Conservation (phyloP, 352 stramenopile species). For the Phytophthora ramorum region DNA sequence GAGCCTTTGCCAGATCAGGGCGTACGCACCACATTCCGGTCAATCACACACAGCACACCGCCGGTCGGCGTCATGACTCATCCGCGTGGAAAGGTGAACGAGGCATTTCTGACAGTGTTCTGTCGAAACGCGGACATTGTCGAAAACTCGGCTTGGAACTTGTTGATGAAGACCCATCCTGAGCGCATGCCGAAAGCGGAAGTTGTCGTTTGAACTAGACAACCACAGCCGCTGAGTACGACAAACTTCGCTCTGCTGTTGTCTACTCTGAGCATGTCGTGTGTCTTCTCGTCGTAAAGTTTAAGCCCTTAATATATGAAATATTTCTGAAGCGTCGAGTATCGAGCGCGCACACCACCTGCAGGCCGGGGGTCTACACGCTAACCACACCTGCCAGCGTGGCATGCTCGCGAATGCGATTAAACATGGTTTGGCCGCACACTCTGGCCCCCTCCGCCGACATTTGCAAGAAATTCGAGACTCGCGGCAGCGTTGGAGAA, state of each 20-base stretch:
- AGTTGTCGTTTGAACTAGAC: slow-evolving; percentile 36
- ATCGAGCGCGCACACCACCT: no score
- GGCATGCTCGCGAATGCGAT: slow-evolving; percentile 47
- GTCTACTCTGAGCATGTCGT: no score
- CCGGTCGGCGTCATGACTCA: slow-evolving; percentile 71
- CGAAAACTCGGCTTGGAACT: slow-evolving; percentile 67
- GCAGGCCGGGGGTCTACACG: slow-evolving; percentile 15
- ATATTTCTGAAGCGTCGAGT: no score
- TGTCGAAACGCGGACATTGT: slow-evolving; percentile 79
- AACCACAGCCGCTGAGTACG: background rate
- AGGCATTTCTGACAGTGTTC: slow-evolving; percentile 81
- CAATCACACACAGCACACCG: slow-evolving; percentile 74
- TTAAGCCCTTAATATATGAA: no score
- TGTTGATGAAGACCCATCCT: slow-evolving; percentile 65
- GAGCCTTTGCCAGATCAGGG: slow-evolving; percentile 55
- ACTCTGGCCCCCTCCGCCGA: slow-evolving; percentile 32
- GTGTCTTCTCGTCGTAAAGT: no score
- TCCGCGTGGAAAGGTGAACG: slow-evolving; percentile 74
- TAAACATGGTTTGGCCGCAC: slow-evolving; percentile 54
- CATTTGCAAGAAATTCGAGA: slow-evolving; percentile 39
- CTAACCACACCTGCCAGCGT: slow-evolving; percentile 5
- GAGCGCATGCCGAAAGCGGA: slow-evolving; percentile 33
- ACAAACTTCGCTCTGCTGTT: background rate
- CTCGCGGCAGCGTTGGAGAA: slow-evolving; percentile 6
- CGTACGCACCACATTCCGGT: slow-evolving; percentile 64